Conservation (phyloP, 805 yeast genomes). For the Candida caryicola region DNA sequence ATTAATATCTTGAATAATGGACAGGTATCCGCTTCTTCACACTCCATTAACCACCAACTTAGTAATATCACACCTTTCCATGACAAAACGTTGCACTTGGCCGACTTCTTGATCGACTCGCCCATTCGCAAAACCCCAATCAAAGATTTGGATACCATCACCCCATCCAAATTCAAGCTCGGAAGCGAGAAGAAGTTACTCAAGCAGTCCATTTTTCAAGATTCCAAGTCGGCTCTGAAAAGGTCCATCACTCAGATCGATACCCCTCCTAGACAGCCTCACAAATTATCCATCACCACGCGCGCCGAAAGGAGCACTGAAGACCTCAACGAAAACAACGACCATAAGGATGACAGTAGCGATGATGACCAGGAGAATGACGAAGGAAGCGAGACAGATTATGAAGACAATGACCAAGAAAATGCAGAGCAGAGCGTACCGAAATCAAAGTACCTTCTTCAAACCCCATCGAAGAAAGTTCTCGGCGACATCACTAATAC, state of each 20-base stretch:
- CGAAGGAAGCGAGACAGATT: conserved; percentile 3
- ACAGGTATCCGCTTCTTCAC: conserved; percentile 12
- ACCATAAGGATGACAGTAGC: too few species aligned
- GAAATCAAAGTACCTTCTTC: conserved; percentile 16
- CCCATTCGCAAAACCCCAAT: conserved; percentile 38
- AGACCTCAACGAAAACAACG: conserved; percentile 12
- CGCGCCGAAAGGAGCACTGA: conserved; percentile 14
- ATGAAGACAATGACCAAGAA: conserved; percentile 18
- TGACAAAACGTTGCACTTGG: conserved; percentile 39
- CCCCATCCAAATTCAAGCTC: conserved; percentile 38
- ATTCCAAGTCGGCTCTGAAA: conserved; percentile 30
- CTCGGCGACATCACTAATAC: conserved; percentile 26
- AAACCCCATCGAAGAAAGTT: conserved; percentile 34
- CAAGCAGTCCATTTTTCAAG: conserved; percentile 20
- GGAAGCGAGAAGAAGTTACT: conserved; percentile 17
- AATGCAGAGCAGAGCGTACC: conserved; percentile 8
- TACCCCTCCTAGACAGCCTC: conserved; percentile 37
- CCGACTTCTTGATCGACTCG: conserved; percentile 45
- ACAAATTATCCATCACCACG: conserved; percentile 23
- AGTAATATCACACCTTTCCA: conserved; percentile 41
- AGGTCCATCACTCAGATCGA: conserved; percentile 36
- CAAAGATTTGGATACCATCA: conserved; percentile 36
- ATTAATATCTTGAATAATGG: conserved; percentile 20
- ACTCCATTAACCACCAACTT: conserved; percentile 21
- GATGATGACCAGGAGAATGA: conserved; percentile 15